Evolutionary conservation across 1,284 basidiomycete species (phyloP).

Genomic region (Tetrapyrgos nigripes): DNA sequence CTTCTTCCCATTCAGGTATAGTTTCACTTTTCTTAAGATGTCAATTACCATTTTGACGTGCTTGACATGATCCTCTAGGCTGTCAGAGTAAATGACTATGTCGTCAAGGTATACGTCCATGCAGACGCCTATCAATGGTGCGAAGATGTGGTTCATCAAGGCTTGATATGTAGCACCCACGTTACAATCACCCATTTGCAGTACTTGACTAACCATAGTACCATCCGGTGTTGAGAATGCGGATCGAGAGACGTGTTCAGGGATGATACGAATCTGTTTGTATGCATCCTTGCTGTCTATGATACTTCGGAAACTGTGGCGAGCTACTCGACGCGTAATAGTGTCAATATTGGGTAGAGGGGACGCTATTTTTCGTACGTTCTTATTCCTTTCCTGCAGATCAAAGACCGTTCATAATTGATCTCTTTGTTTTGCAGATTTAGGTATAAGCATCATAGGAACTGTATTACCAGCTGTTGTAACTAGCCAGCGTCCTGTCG

Average conservation of each 20-base stretch:
- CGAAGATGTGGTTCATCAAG: slow-evolving; percentile 38
- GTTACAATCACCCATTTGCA: slow-evolving; percentile 39
- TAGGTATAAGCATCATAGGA: slow-evolving; percentile 41
- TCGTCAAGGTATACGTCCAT: slow-evolving; percentile 40
- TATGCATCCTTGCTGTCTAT: slow-evolving; percentile 25
- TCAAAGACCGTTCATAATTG: slow-evolving; percentile 30
- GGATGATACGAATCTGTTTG: slow-evolving; percentile 34
- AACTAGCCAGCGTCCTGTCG: slow-evolving; percentile 34
- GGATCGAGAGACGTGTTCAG: slow-evolving; percentile 29
- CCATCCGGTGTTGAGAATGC: slow-evolving; percentile 33
- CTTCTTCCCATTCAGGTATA: slow-evolving; percentile 35
- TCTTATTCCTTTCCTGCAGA: slow-evolving; percentile 27
- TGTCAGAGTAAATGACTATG: slow-evolving; percentile 35
- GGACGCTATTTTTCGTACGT: slow-evolving; percentile 23
- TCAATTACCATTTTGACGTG: slow-evolving; percentile 30
- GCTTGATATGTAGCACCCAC: slow-evolving; percentile 28
- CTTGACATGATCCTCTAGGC: slow-evolving; percentile 32
- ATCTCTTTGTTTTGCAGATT: slow-evolving; percentile 25
- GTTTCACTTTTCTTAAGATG: slow-evolving; percentile 25
- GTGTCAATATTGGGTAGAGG: slow-evolving; percentile 18
- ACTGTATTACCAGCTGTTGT: slow-evolving; percentile 32
- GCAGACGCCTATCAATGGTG: slow-evolving; percentile 30
- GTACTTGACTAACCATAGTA: slow-evolving; percentile 35
- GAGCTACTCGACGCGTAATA: slow-evolving; percentile 37
- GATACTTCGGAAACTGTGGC: slow-evolving; percentile 29